Evolutionary conservation across 768 basidiomycete species (phyloP).

Genomic region (Jaapia argillacea): DNA sequence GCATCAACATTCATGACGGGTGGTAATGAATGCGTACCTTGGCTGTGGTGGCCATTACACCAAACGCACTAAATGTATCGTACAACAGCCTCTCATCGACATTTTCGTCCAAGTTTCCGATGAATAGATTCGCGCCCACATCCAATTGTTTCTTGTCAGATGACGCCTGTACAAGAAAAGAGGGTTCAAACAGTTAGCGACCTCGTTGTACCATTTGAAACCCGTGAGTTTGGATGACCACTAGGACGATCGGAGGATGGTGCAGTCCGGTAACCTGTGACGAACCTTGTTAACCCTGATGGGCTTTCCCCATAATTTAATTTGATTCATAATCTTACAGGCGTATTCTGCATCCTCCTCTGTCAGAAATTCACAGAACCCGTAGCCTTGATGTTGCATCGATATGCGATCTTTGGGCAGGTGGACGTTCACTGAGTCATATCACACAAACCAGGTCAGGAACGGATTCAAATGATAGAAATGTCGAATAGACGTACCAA

Average conservation of each 20-base stretch:
- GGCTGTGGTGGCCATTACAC: slow-evolving; percentile 83
- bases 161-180: slow-evolving; percentile 54
- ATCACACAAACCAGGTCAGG: background rate
- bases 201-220: too few species aligned
- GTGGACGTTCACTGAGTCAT: slow-evolving; percentile 79
- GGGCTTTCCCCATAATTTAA: slow-evolving; percentile 97
- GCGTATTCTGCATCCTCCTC: slow-evolving; percentile 99
- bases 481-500: slow-evolving; percentile 74
- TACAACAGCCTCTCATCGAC: slow-evolving; percentile 90
- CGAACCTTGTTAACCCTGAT: slow-evolving; percentile 97
- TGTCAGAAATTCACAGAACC: slow-evolving; percentile 98
- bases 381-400: slow-evolving; percentile 98
- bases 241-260: background rate
- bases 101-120: slow-evolving; percentile 91
- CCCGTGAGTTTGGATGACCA: background rate
- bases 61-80: slow-evolving; percentile 94
- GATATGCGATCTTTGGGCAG: slow-evolving; percentile 97
- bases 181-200: background rate
- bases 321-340: slow-evolving; percentile 99
- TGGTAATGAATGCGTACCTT: slow-evolving; percentile 41
- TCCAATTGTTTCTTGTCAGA: slow-evolving; percentile 98
- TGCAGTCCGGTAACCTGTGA: slow-evolving; percentile 7
- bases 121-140: slow-evolving; percentile 94
- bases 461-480: background rate
- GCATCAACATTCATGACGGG: background rate